Conservation (phyloP, 768 basidiomycete genomes). For the Crucibulum laeve region DNA sequence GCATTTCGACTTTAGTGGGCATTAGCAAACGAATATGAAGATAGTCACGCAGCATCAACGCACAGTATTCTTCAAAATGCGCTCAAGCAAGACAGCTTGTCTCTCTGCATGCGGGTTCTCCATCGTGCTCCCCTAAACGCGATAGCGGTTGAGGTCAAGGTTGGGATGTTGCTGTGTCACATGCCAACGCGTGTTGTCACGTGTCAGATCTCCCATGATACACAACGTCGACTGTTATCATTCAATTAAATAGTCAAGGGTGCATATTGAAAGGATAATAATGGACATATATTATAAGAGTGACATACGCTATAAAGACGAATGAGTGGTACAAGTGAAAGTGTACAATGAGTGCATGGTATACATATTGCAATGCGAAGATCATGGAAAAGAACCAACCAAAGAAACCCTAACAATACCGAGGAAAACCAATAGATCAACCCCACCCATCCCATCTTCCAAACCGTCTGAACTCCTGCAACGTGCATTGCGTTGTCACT, state of each 20-base stretch:
- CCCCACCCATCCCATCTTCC: slow-evolving; percentile 92
- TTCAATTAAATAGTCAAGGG: no score
- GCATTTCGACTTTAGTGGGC: slow-evolving; percentile 69
- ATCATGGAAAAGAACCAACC: slow-evolving; percentile 3
- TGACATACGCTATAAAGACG: no score
- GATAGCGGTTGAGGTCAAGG: slow-evolving; percentile 5
- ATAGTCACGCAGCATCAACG: no score
- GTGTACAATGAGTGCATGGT: background rate
- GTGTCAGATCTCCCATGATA: no score
- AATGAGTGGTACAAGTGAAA: background rate
- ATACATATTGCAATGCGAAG: slow-evolving; percentile 2
- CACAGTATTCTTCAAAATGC: slow-evolving; percentile 88
- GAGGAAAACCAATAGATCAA: slow-evolving; percentile 15
- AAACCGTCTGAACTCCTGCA: slow-evolving; percentile 77
- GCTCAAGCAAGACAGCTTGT: slow-evolving; percentile 85
- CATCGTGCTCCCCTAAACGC: slow-evolving; percentile 39
- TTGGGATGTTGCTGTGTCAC: slow-evolving; percentile 10
- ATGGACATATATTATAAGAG: no score
- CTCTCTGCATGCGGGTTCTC: slow-evolving; percentile 94
- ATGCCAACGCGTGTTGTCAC: slow-evolving; percentile 11
- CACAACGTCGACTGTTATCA: no score
- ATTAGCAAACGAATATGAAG: slow-evolving; percentile 1
- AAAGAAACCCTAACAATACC: slow-evolving; percentile 3
- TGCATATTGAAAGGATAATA: no score
- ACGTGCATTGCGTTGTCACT: slow-evolving; percentile 59